Evolutionary conservation across 192 early-diverging fungal genomes (phyloP), one percentile per base, ranked within the genome.

Genomic region (Chytriomyces sp.): DNA sequence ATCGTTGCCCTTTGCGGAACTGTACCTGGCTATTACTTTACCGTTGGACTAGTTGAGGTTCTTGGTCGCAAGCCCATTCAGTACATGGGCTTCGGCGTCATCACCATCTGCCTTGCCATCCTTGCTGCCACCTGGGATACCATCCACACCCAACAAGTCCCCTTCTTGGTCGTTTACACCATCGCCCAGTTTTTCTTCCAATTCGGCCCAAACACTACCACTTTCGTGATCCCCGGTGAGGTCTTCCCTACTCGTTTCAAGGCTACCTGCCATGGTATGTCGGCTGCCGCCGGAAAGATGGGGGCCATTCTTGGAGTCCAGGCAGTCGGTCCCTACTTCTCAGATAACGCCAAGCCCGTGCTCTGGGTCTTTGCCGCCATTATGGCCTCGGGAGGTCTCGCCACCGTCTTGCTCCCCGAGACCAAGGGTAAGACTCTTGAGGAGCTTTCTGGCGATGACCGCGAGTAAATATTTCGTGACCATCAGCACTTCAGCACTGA

Each of bases 1-100:
- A 94, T 95, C 75, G 89, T 99, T 76, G 92, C 92, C 39, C 77
- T 61, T 40, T 54, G 65, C 36, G 80, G 80, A 53, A 80, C 78
- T 57, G 74, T 99, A 4, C 97, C 97, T 34, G 97, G 97, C 41
- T 99, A 98, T 90, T 96, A 92, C 92, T 84, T 99, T 76, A 84
- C 93, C 2, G 94, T 99, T 70, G 91, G 91, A 64, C 80, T 90
- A 19, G 92, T 99, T 39, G 97, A 99, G 64, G 77, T 77, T 59
- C 70, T 93, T 36, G 97, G 97, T 69, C 92, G 97, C 75, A 95
- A 93, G 76, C 78, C 76, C 19, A 99, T 99, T 63, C 95, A 96
- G 77, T 89, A 93, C 73, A 84, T 91, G 76, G 96, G 96, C 62
- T 99, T 97, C 78, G 84, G 52, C 7, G 80, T 91, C 72, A 82